Evolutionary conservation across 2,329 filamentous ascomycete species (phyloP).

Genomic region (Talaromyces piceae): DNA sequence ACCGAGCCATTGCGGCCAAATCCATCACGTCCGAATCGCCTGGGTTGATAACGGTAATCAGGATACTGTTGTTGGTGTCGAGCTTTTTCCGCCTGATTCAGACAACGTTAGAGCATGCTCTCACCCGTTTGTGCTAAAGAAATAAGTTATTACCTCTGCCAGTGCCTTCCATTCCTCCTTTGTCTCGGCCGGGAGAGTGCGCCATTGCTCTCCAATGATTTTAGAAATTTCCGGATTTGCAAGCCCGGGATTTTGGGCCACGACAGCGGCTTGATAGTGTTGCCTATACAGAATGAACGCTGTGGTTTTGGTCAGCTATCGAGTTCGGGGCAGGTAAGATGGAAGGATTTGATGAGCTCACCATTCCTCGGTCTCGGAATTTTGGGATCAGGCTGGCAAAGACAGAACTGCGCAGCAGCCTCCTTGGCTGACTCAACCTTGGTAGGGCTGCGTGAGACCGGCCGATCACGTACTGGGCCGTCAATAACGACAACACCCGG

Average conservation of each 20-base stretch:
- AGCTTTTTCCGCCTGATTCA: constrained; percentile 68
- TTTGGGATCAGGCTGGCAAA: constrained; percentile 64
- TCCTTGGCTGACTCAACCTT: constrained; percentile 32
- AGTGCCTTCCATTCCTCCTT: constrained; percentile 84
- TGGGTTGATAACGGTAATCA: constrained; percentile 88
- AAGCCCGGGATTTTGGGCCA: constrained; percentile 75
- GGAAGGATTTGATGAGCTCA: too few species aligned
- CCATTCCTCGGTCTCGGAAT: constrained; percentile 65
- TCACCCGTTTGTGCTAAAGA: neutral
- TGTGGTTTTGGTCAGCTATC: too few species aligned
- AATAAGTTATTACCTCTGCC: constrained; percentile 56
- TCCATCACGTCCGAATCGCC: constrained; percentile 54
- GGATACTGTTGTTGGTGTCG: constrained; percentile 86
- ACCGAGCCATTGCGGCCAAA: constrained; percentile 29
- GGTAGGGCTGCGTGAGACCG: constrained; percentile 27
- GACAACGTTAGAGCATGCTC: constrained; percentile 8
- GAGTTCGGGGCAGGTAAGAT: too few species aligned
- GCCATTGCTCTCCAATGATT: constrained; percentile 92
- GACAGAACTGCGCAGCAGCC: constrained; percentile 50
- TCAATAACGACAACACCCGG: neutral
- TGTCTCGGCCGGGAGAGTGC: constrained; percentile 61
- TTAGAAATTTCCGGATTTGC: constrained; percentile 96
- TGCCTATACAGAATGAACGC: constrained; percentile 98
- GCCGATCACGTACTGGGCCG: constrained; percentile 16
- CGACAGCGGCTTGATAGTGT: constrained; percentile 77